Conservation (phyloP, 1,284 basidiomycete genomes). For the Trichosporon sp. region DNA sequence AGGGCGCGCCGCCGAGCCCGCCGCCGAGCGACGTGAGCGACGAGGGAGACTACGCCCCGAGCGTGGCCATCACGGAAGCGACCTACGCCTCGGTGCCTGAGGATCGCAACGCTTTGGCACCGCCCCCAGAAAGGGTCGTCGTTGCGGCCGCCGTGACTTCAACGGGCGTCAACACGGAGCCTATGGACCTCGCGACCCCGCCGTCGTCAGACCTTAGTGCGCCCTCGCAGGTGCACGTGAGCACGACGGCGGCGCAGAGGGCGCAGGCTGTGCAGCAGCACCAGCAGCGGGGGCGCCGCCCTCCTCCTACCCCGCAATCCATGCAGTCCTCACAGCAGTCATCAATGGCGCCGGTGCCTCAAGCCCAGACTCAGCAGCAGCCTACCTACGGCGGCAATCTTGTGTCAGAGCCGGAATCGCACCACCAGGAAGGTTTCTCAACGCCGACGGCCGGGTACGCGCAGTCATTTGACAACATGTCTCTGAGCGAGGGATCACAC, state of each 20-base stretch:
- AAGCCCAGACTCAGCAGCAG: too few relatives aligned
- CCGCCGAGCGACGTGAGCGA: conserved; percentile 34
- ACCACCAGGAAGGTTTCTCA: background rate
- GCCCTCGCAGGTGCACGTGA: background rate
- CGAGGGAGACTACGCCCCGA: conserved; percentile 5
- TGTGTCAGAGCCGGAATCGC: background rate
- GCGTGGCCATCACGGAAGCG: conserved; percentile 11
- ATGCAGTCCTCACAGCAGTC: background rate
- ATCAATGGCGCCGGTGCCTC: background rate
- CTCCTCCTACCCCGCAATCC: background rate
- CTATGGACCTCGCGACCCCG: background rate
- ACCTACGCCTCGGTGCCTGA: background rate
- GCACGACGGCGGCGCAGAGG: conserved; percentile 14
- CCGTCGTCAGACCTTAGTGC: background rate
- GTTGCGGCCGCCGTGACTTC: background rate
- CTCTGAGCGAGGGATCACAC: background rate
- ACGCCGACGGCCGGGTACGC: background rate
- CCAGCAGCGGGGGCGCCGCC: conserved; percentile 16
- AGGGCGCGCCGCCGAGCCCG: conserved; percentile 44
- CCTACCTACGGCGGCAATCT: background rate
- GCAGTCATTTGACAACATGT: background rate
- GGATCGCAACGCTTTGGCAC: background rate
- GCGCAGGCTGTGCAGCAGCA: conserved; percentile 2
- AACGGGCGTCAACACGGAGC: background rate
- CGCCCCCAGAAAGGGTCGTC: background rate